Evolutionary conservation across 176 grass and related monocot species (phyloP).

Genomic region (Avena atlantica): DNA sequence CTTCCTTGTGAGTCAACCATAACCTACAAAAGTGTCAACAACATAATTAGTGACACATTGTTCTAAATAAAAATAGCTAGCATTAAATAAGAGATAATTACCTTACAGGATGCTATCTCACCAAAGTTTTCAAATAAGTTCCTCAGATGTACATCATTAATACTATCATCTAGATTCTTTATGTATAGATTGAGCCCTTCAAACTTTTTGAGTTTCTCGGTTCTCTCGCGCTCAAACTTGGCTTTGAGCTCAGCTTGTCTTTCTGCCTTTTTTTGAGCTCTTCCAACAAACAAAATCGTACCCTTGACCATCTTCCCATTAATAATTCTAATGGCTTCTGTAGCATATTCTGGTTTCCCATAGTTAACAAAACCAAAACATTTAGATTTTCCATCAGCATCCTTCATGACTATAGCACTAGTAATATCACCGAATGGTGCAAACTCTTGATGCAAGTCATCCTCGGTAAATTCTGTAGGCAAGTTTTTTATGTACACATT

Average conservation of each 20-base stretch:
- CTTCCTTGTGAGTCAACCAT: conserved; percentile 60
- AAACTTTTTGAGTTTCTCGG: conserved; percentile 37
- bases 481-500: conserved; percentile 67
- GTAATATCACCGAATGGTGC: conserved; percentile 52
- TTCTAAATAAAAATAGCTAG: not conserved
- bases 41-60: not conserved
- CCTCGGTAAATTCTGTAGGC: conserved; percentile 28
- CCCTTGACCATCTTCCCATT: conserved; percentile 45
- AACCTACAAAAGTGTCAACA: conserved; percentile 38
- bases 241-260: conserved; percentile 47
- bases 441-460: conserved; percentile 50
- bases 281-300: conserved; percentile 54
- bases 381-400: conserved; percentile 45
- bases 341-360: conserved; percentile 41
- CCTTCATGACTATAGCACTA: conserved; percentile 52
- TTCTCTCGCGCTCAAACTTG: conserved; percentile 23
- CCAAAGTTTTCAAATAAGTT: conserved; percentile 54
- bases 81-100: not conserved
- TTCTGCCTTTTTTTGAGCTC: conserved; percentile 54
- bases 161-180: conserved; percentile 61
- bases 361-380: conserved; percentile 70
- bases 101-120: conserved; percentile 56
- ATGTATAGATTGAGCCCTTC: conserved; percentile 57
- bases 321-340: conserved; percentile 27
- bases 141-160: conserved; percentile 42